Conservation (phyloP, 257 asterid species). For the Coffea eugenioides region DNA sequence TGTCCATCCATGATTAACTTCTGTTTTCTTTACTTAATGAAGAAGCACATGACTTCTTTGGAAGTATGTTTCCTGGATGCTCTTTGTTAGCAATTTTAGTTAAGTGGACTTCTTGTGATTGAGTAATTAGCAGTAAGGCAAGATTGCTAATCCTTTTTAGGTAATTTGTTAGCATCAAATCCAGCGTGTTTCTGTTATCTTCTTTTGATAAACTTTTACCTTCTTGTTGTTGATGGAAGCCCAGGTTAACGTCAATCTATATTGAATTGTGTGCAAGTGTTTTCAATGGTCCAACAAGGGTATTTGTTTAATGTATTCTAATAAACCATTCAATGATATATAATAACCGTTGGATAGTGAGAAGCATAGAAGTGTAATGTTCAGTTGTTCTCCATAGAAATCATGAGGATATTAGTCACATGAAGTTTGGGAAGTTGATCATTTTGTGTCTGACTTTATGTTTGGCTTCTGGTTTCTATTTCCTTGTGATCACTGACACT, state of each 20-base stretch:
- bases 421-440: not conserved
- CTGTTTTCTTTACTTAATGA: not conserved
- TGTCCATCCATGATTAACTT: not conserved
- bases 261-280: not conserved
- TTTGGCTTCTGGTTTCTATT: not conserved
- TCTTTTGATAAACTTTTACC: not conserved
- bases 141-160: not conserved
- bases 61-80: not conserved
- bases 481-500: constrained; percentile 17
- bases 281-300: not conserved
- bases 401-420: not conserved
- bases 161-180: not conserved
- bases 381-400: not conserved
- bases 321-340: not conserved
- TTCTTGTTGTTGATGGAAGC: not conserved
- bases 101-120: not conserved
- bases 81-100: not conserved
- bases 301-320: not conserved
- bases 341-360: not conserved
- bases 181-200: not conserved
- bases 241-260: not conserved
- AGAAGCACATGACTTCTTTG: not conserved
- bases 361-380: not conserved
- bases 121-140: not conserved
- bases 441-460: not conserved